Evolutionary conservation across 805 yeast species (phyloP).

Genomic region (Saturnispora diversa): DNA sequence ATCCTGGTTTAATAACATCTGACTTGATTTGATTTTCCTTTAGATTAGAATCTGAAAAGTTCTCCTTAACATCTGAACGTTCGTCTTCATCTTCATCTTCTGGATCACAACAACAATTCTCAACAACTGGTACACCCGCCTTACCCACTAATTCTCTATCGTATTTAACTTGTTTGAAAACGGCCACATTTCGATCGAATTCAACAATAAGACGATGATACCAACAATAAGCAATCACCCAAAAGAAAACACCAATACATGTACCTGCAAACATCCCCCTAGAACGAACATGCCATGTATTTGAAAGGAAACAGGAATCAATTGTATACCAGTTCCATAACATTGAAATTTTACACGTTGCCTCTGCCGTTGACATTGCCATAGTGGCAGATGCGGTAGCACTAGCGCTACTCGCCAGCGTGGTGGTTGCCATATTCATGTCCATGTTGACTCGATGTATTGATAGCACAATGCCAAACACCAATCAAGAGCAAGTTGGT

Average conservation of each 20-base stretch:
- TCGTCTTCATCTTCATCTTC: constrained; percentile 1
- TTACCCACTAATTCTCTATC: neutral
- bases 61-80: too few species aligned
- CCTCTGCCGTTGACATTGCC: too few species aligned
- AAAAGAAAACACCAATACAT: constrained; percentile 57
- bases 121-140: constrained; percentile 5
- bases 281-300: constrained; percentile 53
- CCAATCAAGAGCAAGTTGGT: too few species aligned
- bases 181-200: constrained; percentile 36
- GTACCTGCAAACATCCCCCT: constrained; percentile 64
- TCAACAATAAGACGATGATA: constrained; percentile 48
- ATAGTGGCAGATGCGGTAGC: neutral
- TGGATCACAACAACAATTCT: constrained; percentile 8
- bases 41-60: too few species aligned
- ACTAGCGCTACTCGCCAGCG: neutral
- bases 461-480: too few species aligned
- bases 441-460: too few species aligned
- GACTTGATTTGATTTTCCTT: neutral
- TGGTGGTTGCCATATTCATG: constrained; percentile 15
- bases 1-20: constrained; percentile 10
- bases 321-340: constrained; percentile 69
- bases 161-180: constrained; percentile 12
- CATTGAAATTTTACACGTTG: constrained; percentile 36
- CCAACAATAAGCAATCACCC: constrained; percentile 52
- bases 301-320: constrained; percentile 56